phyloP scores from a whole-genome alignment of 768 basidiomycete species.

The Lactifluus volemus region DNA sequence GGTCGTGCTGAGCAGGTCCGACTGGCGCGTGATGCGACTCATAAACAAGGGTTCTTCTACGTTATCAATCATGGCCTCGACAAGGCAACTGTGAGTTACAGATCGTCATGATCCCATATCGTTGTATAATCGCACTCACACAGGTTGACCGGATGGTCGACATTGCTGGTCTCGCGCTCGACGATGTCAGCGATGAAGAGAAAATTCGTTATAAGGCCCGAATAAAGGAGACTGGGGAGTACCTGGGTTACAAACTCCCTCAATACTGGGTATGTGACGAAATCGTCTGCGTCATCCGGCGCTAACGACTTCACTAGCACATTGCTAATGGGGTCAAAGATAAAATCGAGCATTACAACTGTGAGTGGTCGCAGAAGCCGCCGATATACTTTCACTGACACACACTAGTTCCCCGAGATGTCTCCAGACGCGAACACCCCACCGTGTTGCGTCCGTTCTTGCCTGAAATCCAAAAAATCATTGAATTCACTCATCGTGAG shows the following conservation, averaged over 20 bases:
- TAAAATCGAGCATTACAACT: slow-evolving; percentile 55
- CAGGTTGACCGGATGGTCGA: slow-evolving; percentile 29
- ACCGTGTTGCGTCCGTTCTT: slow-evolving; percentile 40
- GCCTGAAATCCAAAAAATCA: slow-evolving; percentile 43
- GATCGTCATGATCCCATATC: not conserved
- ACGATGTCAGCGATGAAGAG: slow-evolving; percentile 28
- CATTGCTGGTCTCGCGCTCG: slow-evolving; percentile 30
- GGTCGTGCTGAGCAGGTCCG: slow-evolving; percentile 26
- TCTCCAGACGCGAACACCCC: slow-evolving; percentile 42
- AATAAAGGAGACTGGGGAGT: slow-evolving; percentile 37
- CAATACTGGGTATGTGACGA: slow-evolving; percentile 40
- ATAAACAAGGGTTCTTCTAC: slow-evolving; percentile 37
- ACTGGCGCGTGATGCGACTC: slow-evolving; percentile 28
- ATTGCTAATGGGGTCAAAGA: slow-evolving; percentile 55
- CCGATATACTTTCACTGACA: not conserved
- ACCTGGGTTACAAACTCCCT: slow-evolving; percentile 47
- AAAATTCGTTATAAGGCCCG: slow-evolving; percentile 26
- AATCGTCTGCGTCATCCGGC: not conserved
- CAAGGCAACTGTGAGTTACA: slow-evolving; percentile 29
- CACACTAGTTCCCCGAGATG: slow-evolving; percentile 40
- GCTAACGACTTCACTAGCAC: slow-evolving; percentile 32
- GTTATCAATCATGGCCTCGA: slow-evolving; percentile 42
- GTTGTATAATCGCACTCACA: not conserved
- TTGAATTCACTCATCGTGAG: slow-evolving; percentile 41
- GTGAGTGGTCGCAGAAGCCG: slow-evolving; percentile 28